These are phyloP conservation scores for Corniculantispora saksenae DNA, from an alignment of 2,329 filamentous ascomycete genomes.

Conservation along the genomic window DNA sequence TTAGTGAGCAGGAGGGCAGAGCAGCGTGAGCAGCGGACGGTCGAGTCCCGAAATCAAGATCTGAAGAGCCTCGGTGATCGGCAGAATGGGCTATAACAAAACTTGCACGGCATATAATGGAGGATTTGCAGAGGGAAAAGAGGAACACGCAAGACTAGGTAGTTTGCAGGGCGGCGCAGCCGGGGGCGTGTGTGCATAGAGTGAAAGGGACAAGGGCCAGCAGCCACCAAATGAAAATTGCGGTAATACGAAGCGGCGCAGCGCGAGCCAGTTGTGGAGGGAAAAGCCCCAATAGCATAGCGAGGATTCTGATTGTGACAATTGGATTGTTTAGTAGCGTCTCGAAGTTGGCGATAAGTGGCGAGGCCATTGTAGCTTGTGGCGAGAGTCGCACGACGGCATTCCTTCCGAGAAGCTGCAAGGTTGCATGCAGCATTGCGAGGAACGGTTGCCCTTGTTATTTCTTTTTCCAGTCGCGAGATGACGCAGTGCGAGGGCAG, in stretches of 20 bases:
- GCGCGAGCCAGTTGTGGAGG: background rate
- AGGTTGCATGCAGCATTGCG: background rate
- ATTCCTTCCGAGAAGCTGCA: background rate
- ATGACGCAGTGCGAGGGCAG: background rate
- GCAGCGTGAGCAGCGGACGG: background rate
- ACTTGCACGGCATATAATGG: background rate
- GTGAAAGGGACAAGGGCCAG: background rate
- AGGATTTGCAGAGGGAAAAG: background rate
- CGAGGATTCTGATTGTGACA: background rate
- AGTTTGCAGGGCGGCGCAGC: background rate
- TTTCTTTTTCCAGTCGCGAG: background rate
- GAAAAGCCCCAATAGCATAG: background rate
- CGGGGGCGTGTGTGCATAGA: background rate
- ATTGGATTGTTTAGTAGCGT: background rate
- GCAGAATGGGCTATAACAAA: background rate
- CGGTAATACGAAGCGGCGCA: conserved; percentile 1
- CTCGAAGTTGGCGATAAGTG: background rate
- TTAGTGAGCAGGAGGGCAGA: background rate
- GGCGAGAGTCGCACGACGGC: background rate
- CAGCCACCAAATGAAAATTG: background rate
- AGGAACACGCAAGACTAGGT: background rate
- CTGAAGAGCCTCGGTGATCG: background rate
- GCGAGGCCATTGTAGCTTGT: background rate
- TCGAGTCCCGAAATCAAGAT: conserved; percentile 4
- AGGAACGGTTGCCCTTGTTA: background rate